phyloP scores from a whole-genome alignment of 2,329 filamentous ascomycete species.

The Apiospora marii region DNA sequence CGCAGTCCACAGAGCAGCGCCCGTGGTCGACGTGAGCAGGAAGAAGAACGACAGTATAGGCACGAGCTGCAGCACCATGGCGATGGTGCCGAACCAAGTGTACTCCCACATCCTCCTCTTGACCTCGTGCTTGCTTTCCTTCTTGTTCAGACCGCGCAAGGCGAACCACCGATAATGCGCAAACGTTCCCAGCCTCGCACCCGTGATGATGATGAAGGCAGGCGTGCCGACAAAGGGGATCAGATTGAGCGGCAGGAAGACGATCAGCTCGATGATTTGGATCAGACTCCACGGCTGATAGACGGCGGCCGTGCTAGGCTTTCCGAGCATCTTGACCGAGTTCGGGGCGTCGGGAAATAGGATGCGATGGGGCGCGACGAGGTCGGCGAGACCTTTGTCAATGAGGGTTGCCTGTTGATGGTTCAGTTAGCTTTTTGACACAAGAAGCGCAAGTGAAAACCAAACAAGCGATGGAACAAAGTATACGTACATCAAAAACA shows the following conservation, averaged over 20 bases:
- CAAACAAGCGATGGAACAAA: neutral
- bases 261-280: slow-evolving; percentile 86
- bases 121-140: slow-evolving; percentile 76
- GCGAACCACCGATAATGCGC: slow-evolving; percentile 93
- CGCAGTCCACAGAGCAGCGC: slow-evolving; percentile 86
- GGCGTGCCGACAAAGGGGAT: slow-evolving; percentile 84
- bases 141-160: slow-evolving; percentile 76
- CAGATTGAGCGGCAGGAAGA: slow-evolving; percentile 84
- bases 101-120: slow-evolving; percentile 79
- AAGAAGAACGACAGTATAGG: slow-evolving; percentile 95
- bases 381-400: slow-evolving; percentile 72
- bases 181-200: slow-evolving; percentile 85
- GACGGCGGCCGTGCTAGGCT: slow-evolving; percentile 76
- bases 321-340: slow-evolving; percentile 82
- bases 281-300: slow-evolving; percentile 90
- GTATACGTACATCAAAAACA: slow-evolving; percentile 76
- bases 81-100: slow-evolving; percentile 90
- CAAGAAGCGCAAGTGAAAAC: neutral
- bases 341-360: slow-evolving; percentile 73
- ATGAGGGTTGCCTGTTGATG: slow-evolving; percentile 72
- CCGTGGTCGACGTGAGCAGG: slow-evolving; percentile 84
- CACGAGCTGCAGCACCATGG: slow-evolving; percentile 85
- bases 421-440: slow-evolving; percentile 32
- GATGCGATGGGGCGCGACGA: slow-evolving; percentile 72
- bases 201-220: slow-evolving; percentile 87